Percentiles rank a stretch among this genome's conserved stretches.
These are phyloP conservation scores for Adansonia gregorii DNA, from an alignment of 441 rosid species.

Conservation along the genomic window DNA sequence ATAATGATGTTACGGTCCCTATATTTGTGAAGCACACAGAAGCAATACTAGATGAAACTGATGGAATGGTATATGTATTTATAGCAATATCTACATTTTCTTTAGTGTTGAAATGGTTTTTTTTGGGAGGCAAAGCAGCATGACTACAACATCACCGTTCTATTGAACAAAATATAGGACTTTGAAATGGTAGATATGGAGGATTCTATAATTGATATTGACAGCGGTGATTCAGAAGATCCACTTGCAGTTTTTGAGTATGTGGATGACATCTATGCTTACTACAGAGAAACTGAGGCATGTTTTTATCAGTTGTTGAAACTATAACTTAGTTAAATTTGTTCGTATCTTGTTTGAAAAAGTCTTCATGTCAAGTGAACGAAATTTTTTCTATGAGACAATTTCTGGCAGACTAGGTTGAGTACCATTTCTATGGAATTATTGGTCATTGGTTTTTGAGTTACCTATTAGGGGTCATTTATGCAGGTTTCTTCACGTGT, in stretches of 20 bases:
- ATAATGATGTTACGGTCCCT: neutral
- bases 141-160: neutral
- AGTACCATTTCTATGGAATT: neutral
- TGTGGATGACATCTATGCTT: conserved; percentile 19
- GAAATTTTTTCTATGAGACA: neutral
- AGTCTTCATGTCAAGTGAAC: neutral
- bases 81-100: neutral
- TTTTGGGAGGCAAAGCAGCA: neutral
- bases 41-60: neutral
- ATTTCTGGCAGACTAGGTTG: neutral
- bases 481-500: conserved; percentile 14
- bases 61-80: conserved; percentile 8
- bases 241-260: conserved; percentile 22
- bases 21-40: conserved; percentile 19
- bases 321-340: neutral
- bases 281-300: conserved; percentile 14
- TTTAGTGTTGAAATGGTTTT: neutral
- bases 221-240: conserved; percentile 3
- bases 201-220: conserved; percentile 14
- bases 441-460: conserved; percentile 4
- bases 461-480: neutral
- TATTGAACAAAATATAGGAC: conserved; percentile 9
- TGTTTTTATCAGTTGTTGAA: neutral
- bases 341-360: no score
- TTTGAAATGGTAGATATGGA: conserved; percentile 18